Percentiles rank a stretch among this genome's conserved stretches.
Conservation (phyloP, 176 grass and related monocot species). For the Saccharum officinarum region DNA sequence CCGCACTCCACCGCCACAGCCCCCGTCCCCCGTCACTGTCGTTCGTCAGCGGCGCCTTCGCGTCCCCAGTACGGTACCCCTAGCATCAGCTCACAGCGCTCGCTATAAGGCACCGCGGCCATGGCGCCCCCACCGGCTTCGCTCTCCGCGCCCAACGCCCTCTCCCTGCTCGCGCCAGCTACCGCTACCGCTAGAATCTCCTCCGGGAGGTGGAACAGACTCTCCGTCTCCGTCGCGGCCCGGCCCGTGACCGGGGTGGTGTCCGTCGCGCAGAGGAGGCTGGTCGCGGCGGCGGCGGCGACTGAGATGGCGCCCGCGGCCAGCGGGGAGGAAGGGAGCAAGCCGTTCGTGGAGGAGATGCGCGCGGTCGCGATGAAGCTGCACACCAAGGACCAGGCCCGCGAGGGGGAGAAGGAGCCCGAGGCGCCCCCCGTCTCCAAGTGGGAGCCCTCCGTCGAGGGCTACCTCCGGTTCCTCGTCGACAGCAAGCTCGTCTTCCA, state of each 20-base stretch:
- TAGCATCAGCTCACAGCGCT: background rate
- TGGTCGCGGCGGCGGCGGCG: conserved; percentile 33
- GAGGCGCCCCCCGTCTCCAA: conserved; percentile 60
- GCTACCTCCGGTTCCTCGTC: conserved; percentile 89
- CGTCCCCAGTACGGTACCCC: conserved; percentile 37
- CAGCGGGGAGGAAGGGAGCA: conserved; percentile 33
- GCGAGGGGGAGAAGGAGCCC: conserved; percentile 84
- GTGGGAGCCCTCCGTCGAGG: conserved; percentile 77
- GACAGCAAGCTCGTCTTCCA: conserved; percentile 89
- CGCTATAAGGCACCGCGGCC: conserved; percentile 18
- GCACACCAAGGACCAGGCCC: conserved; percentile 87
- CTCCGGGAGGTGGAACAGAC: background rate
- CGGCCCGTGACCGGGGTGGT: background rate
- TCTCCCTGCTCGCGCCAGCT: conserved; percentile 6
- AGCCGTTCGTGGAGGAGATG: conserved; percentile 95
- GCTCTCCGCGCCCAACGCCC: conserved; percentile 1
- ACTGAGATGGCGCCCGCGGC: conserved; percentile 54
- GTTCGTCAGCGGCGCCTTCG: conserved; percentile 16
- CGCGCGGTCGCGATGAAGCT: conserved; percentile 79
- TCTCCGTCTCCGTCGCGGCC: background rate
- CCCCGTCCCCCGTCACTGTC: background rate
- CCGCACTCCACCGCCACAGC: conserved; percentile 47
- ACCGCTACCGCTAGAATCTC: background rate
- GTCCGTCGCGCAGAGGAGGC: conserved; percentile 25
- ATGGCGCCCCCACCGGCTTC: conserved; percentile 51